phyloP scores from a whole-genome alignment of 2,329 filamentous ascomycete species.

The Thelonectria discophora region DNA sequence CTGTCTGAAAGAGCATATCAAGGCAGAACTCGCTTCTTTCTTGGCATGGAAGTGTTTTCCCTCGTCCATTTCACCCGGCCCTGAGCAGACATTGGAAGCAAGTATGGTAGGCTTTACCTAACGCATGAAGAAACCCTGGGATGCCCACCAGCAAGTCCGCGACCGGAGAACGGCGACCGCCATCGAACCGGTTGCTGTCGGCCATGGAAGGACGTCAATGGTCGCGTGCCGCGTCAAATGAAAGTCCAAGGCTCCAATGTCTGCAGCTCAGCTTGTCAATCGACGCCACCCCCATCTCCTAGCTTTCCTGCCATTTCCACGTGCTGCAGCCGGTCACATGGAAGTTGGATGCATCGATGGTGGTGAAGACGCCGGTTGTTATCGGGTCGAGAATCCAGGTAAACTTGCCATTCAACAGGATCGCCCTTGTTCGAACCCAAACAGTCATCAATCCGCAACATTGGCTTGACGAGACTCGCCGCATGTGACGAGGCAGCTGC shows the following conservation, averaged over 20 bases:
- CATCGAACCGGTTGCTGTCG: neutral
- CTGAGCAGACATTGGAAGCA: neutral
- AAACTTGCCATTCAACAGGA: neutral
- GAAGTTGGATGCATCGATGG: neutral
- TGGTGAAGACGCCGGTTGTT: neutral
- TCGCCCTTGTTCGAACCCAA: neutral
- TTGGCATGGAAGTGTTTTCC: neutral
- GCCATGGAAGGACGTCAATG: neutral
- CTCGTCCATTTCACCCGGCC: neutral
- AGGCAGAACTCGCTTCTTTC: neutral
- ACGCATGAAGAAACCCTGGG: neutral
- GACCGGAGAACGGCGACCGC: neutral
- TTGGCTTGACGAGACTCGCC: neutral
- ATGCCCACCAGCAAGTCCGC: neutral
- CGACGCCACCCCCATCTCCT: constrained; percentile 2
- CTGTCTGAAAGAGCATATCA: neutral
- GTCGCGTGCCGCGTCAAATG: neutral
- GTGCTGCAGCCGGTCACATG: constrained; percentile 5
- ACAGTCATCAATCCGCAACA: neutral
- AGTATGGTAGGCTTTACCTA: neutral
- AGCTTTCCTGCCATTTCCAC: neutral
- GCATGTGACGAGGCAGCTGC: neutral
- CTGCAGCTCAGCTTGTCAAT: neutral
- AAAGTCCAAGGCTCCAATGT: neutral
- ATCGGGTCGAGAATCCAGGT: neutral